A percentile compares a stretch with the other conserved stretches of the same genome.
Evolutionary conservation across 306 rosid genomes (phyloP).

Genomic region (Gastrolobium villosum): DNA sequence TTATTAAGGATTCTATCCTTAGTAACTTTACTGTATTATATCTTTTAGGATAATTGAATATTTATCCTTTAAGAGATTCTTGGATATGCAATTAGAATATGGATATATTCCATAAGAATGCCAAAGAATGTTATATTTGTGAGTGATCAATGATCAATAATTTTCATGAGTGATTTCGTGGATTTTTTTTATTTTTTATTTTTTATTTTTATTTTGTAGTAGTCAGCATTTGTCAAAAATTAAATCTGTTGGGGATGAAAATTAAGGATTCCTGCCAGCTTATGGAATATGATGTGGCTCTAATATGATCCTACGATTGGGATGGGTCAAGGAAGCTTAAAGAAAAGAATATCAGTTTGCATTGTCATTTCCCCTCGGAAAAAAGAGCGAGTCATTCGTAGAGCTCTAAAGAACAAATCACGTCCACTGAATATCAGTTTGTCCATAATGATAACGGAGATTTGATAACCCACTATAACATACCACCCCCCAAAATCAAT

Average conservation of each 20-base stretch:
- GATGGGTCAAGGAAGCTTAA: neutral
- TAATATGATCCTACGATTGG: neutral
- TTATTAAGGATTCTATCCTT: no score
- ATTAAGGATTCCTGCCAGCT: neutral
- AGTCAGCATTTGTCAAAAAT: neutral
- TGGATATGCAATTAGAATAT: no score
- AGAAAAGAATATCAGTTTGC: neutral
- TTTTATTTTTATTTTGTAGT: neutral
- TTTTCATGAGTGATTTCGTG: neutral
- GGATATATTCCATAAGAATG: no score
- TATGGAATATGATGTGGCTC: conserved; percentile 35
- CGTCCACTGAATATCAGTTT: no score
- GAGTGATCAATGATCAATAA: neutral
- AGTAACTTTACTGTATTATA: no score
- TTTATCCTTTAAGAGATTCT: no score
- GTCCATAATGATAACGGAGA: no score
- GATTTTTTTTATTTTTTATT: neutral
- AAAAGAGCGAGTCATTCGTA: neutral
- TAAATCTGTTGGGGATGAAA: neutral
- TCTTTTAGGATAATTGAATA: no score
- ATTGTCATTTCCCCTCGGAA: no score
- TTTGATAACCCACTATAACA: no score
- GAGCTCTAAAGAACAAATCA: no score
- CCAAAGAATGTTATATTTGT: neutral
- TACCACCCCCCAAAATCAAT: no score